Percentiles rank a stretch among this genome's conserved stretches.
Conservation (phyloP, 306 rosid genomes). For the Crataegus laevigata region DNA sequence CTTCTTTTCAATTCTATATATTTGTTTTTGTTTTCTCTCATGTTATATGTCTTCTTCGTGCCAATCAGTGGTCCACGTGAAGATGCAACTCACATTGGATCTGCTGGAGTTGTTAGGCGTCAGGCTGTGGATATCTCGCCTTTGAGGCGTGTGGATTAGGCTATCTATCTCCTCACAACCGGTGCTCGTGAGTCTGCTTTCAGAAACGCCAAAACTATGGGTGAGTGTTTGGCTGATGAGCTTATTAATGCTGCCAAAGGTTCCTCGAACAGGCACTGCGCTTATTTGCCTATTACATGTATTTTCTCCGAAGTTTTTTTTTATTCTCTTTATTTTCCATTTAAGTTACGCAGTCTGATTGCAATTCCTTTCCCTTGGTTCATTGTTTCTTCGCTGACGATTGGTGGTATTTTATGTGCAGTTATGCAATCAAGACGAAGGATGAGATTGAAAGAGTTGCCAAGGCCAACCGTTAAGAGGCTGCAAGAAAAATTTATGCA, state of each 20-base stretch:
- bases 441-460: conserved; percentile 27
- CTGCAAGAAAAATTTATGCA: neutral
- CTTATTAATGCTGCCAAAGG: conserved; percentile 13
- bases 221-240: conserved; percentile 49
- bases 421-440: neutral
- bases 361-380: neutral
- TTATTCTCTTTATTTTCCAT: too few relatives aligned
- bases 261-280: conserved; percentile 41
- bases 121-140: conserved; percentile 55
- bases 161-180: conserved; percentile 44
- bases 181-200: conserved; percentile 11
- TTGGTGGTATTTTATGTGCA: neutral
- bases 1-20: neutral
- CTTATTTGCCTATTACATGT: neutral
- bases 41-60: neutral
- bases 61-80: conserved; percentile 45
- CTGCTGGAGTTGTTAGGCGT: conserved; percentile 17
- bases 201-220: conserved; percentile 43
- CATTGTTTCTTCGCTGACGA: neutral
- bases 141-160: conserved; percentile 42
- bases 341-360: neutral
- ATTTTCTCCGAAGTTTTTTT: neutral
- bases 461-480: conserved; percentile 47
- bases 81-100: conserved; percentile 12
- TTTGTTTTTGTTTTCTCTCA: neutral